Evolutionary conservation across 331 rosid genomes (phyloP).

Genomic region (Quercus tomentella): DNA sequence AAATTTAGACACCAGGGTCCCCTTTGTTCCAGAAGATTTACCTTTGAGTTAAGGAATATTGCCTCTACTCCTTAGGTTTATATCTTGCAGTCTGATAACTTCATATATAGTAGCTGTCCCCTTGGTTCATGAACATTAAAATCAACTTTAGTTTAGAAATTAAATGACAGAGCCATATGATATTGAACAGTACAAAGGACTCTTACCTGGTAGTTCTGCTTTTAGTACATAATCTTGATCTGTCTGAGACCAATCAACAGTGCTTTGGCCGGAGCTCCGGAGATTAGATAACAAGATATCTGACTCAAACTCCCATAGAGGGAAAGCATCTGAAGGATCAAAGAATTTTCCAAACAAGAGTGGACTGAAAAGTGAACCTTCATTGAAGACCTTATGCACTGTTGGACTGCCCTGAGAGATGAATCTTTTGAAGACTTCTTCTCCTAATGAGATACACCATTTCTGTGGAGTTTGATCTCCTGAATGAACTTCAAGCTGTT

Average conservation of each 20-base stretch:
- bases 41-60: conserved; percentile 25
- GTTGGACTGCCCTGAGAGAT: conserved; percentile 47
- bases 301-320: conserved; percentile 91
- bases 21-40: conserved; percentile 9
- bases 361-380: conserved; percentile 88
- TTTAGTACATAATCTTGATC: conserved; percentile 63
- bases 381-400: conserved; percentile 63
- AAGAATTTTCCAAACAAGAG: conserved; percentile 86
- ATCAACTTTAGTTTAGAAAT: conserved; percentile 5
- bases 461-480: conserved; percentile 68
- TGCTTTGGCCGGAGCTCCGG: conserved; percentile 47
- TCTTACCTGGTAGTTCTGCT: conserved; percentile 76
- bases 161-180: background rate
- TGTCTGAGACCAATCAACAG: conserved; percentile 71
- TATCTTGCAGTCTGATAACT: conserved; percentile 5
- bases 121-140: conserved; percentile 19
- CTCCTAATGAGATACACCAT: conserved; percentile 79
- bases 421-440: conserved; percentile 70
- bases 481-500: conserved; percentile 57
- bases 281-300: conserved; percentile 62
- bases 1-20: conserved; percentile 5
- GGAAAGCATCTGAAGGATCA: conserved; percentile 97
- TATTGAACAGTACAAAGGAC: background rate
- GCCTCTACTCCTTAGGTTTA: conserved; percentile 16
- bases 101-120: conserved; percentile 6